Conservation (phyloP, 2,329 filamentous ascomycete genomes). For the Fusarium praegraminearum region DNA sequence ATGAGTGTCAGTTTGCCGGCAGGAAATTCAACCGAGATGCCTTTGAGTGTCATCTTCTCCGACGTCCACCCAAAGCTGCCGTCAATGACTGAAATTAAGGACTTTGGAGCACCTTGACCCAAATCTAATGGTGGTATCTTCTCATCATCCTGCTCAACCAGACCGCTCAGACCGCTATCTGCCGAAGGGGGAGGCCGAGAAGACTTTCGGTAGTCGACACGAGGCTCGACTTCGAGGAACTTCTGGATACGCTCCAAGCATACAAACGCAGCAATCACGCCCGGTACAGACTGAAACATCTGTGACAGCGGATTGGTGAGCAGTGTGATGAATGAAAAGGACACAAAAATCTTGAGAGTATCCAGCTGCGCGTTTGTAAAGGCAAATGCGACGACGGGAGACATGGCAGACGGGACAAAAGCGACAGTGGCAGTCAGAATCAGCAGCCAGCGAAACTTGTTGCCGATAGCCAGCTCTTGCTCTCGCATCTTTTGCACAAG, state of each 20-base stretch:
- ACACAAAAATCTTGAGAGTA: conserved; percentile 5
- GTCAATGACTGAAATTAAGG: neutral
- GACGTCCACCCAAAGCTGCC: conserved; percentile 1
- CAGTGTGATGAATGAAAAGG: neutral
- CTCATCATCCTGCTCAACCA: neutral
- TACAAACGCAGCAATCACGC: neutral
- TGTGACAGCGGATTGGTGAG: neutral
- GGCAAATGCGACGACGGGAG: conserved; percentile 3
- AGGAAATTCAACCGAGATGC: neutral
- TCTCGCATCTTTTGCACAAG: conserved; percentile 6
- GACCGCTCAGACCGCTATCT: neutral
- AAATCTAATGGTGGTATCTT: neutral
- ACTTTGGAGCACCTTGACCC: neutral
- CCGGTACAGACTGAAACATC: conserved; percentile 1
- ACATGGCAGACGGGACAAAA: neutral
- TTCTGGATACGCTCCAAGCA: neutral
- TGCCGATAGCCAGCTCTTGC: neutral
- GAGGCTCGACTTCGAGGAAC: neutral
- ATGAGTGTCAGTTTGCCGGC: neutral
- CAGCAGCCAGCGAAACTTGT: conserved; percentile 3
- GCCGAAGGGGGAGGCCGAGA: neutral
- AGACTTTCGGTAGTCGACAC: conserved; percentile 1
- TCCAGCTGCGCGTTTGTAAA: conserved; percentile 1
- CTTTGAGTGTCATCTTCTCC: neutral
- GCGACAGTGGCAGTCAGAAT: neutral